Conservation (phyloP, 495 filamentous ascomycete species). For the Podospora fimiseda region DNA sequence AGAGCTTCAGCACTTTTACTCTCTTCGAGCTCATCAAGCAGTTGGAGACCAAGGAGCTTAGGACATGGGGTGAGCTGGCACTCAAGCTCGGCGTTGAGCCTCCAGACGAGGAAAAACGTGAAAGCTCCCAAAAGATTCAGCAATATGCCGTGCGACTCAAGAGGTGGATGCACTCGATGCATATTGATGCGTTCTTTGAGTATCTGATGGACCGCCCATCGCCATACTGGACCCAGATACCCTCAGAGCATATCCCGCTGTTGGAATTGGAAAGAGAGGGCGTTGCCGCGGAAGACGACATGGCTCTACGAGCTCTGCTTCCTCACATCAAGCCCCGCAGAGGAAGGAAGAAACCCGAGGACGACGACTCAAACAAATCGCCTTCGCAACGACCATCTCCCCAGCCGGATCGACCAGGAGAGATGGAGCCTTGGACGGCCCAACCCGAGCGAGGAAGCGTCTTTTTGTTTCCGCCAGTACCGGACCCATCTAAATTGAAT, state of each 20-base stretch:
- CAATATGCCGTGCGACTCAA: conserved; percentile 94
- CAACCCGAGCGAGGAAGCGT: conserved; percentile 39
- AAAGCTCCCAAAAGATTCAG: conserved; percentile 94
- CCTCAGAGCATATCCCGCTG: conserved; percentile 55
- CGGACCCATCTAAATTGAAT: conserved; percentile 24
- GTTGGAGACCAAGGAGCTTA: conserved; percentile 81
- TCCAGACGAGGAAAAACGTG: conserved; percentile 75
- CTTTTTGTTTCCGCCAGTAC: conserved; percentile 29
- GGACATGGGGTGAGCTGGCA: conserved; percentile 92
- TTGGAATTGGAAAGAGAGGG: conserved; percentile 68
- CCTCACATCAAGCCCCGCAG: conserved; percentile 88
- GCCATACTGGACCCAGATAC: conserved; percentile 78
- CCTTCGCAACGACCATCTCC: conserved; percentile 63
- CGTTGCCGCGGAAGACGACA: conserved; percentile 84
- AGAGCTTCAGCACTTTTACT: conserved; percentile 78
- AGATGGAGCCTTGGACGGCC: conserved; percentile 43
- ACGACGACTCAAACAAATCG: conserved; percentile 56
- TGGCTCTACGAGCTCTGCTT: conserved; percentile 81
- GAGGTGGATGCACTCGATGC: conserved; percentile 98
- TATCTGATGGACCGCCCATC: conserved; percentile 76
- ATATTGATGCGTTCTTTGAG: conserved; percentile 94
- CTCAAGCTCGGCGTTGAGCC: conserved; percentile 86
- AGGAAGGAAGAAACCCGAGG: conserved; percentile 76
- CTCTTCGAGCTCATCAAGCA: conserved; percentile 78
- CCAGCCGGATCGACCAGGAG: conserved; percentile 50